phyloP scores from a whole-genome alignment of 331 rosid genomes.

The Telfairia occidentalis region DNA sequence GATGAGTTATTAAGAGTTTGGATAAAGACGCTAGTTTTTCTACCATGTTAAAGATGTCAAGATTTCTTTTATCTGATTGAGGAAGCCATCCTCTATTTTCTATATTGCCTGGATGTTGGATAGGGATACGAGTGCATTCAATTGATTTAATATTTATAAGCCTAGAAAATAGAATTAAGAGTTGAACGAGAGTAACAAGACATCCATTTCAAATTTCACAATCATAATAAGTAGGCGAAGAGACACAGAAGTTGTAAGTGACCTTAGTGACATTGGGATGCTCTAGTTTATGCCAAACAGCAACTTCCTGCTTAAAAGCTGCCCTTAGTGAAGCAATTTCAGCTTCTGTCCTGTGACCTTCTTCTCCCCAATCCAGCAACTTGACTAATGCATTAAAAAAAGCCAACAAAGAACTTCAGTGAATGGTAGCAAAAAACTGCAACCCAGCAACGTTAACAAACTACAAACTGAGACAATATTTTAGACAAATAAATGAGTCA shows the following conservation, averaged over 20 bases:
- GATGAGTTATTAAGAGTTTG: background rate
- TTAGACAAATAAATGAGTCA: background rate
- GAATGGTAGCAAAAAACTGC: background rate
- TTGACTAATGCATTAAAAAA: slow-evolving; percentile 46
- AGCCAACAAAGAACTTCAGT: slow-evolving; percentile 13
- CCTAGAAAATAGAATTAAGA: background rate
- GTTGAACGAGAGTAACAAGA: background rate
- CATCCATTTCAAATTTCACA: background rate
- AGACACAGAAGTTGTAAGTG: slow-evolving; percentile 16
- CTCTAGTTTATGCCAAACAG: slow-evolving; percentile 96
- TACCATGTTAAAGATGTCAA: background rate
- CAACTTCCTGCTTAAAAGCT: slow-evolving; percentile 93
- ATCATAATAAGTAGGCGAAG: background rate
- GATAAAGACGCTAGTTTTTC: background rate
- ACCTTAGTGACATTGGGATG: slow-evolving; percentile 99
- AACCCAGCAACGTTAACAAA: background rate
- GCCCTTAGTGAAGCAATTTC: slow-evolving; percentile 81
- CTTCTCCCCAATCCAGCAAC: slow-evolving; percentile 99
- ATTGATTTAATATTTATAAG: background rate
- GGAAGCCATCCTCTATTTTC: background rate
- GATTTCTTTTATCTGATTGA: background rate
- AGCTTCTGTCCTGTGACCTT: slow-evolving; percentile 91
- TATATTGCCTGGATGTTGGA: background rate
- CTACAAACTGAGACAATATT: background rate
- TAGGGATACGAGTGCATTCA: background rate